phyloP scores from a whole-genome alignment of 306 rosid species.

The Trifolium subterraneum region DNA sequence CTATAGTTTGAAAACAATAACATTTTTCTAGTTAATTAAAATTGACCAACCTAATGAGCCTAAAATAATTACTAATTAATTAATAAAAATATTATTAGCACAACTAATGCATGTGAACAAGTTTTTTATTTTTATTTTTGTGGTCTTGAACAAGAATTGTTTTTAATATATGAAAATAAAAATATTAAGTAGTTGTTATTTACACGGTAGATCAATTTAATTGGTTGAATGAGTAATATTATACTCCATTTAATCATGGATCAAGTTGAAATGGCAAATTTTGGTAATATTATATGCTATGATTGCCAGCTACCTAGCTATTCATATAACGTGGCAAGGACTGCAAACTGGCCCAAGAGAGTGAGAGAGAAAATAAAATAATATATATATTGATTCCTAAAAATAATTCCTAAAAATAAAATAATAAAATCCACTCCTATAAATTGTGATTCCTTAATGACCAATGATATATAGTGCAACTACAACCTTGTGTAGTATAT shows the following conservation, averaged over 20 bases:
- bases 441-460: constrained; percentile 19
- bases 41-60: background rate
- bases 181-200: background rate
- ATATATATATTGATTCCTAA: too few species aligned
- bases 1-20: background rate
- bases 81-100: background rate
- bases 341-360: background rate
- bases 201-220: background rate
- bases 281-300: background rate
- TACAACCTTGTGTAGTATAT: background rate
- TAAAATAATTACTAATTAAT: background rate
- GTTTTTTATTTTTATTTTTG: background rate
- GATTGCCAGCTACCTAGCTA: background rate
- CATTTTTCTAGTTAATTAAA: background rate
- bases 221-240: background rate
- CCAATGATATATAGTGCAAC: background rate
- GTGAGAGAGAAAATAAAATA: background rate
- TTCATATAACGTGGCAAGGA: constrained; percentile 9
- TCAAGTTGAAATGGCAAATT: background rate
- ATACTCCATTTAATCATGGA: constrained; percentile 1
- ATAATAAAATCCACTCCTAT: constrained; percentile 29
- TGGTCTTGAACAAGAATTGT: background rate
- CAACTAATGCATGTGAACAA: constrained; percentile 1
- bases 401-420: too few species aligned
- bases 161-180: background rate